Evolutionary conservation across 2,329 filamentous ascomycete species (phyloP), one percentile per base, ranked within the genome.

Genomic region (Phialophora chinensis): DNA sequence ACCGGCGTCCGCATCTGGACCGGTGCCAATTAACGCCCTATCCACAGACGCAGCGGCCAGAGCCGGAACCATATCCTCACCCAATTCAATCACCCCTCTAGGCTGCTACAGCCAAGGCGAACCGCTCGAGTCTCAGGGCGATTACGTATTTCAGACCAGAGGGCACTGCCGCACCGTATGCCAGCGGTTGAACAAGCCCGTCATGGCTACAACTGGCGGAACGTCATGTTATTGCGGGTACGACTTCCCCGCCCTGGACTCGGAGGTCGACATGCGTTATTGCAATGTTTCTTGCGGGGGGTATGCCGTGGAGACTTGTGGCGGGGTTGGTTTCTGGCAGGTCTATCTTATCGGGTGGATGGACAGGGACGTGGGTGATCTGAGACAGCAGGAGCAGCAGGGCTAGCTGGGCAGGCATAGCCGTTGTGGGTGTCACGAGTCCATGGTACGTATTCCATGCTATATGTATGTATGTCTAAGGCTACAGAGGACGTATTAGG

Each of bases 151-250:
- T 72, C 86, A 87, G 72, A 84, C 81, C 69, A 76, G 77, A 33
- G 86, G 86, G 60, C 82, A 83, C 70, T 89, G 87, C 72, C 82
- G 85, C 69, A 72, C 77, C 17, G 76, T 80, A 67, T 89, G 87
- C 74, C 73, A 80, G 25, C 72, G 78, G 0, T 73, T 81, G 6
- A 82, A 84, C 35, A 80, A 77, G 38, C 72, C 83, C 1, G 90
- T 92, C 7, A 86, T 89, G 73, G 91, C 84, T 35, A 79, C 91
- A 54, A 86, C 84, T 7, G 83, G 83, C 17, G 86, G 86, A 17
- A 81, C 83, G 20, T 78, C 87, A 70, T 97, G 93, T 79, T 91
- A 83, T 73, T 96, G 93, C 74, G 93, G 92, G 65, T 80, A 87
- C 69, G 78, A 83, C 64, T 84, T 93, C 57, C 93, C 93, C 0